These are phyloP conservation scores for Lippia alba DNA, from an alignment of 305 asterid genomes.

Conservation along the genomic window DNA sequence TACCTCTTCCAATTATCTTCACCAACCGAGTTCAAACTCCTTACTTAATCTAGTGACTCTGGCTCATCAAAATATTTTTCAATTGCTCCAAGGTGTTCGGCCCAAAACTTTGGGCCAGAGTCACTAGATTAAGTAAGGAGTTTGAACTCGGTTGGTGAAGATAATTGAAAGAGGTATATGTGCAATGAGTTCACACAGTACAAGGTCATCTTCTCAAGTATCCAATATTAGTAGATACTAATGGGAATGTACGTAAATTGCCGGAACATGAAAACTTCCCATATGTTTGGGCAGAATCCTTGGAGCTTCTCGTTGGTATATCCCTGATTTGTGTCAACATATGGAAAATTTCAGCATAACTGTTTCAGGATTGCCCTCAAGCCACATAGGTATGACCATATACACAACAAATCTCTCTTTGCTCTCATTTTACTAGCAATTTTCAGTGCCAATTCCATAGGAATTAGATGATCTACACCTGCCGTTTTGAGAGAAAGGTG, in stretches of 20 bases:
- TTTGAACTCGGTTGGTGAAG: slow-evolving; percentile 69
- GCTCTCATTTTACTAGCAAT: too few relatives aligned
- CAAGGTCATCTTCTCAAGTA: slow-evolving; percentile 91
- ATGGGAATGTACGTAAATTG: slow-evolving; percentile 70
- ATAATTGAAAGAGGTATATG: slow-evolving; percentile 65
- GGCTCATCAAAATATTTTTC: slow-evolving; percentile 66
- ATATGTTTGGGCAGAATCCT: slow-evolving; percentile 75
- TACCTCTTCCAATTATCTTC: slow-evolving; percentile 69
- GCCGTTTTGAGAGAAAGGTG: too few relatives aligned
- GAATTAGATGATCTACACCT: too few relatives aligned
- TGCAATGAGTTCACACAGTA: slow-evolving; percentile 45
- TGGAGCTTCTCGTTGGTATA: slow-evolving; percentile 61
- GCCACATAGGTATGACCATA: slow-evolving; percentile 90
- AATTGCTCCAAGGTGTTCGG: slow-evolving; percentile 75
- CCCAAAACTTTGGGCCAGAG: slow-evolving; percentile 84
- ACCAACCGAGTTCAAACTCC: slow-evolving; percentile 68
- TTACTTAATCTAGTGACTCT: slow-evolving; percentile 64
- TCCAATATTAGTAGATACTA: slow-evolving; percentile 72
- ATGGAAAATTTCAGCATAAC: too few relatives aligned
- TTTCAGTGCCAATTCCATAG: too few relatives aligned
- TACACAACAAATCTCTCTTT: slow-evolving; percentile 84
- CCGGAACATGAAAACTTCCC: slow-evolving; percentile 75
- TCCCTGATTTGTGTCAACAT: slow-evolving; percentile 83
- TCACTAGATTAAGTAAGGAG: slow-evolving; percentile 63
- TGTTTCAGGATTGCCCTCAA: slow-evolving; percentile 88